Conservation (phyloP, 2,329 filamentous ascomycete genomes). For the Phialophora verrucosa region DNA sequence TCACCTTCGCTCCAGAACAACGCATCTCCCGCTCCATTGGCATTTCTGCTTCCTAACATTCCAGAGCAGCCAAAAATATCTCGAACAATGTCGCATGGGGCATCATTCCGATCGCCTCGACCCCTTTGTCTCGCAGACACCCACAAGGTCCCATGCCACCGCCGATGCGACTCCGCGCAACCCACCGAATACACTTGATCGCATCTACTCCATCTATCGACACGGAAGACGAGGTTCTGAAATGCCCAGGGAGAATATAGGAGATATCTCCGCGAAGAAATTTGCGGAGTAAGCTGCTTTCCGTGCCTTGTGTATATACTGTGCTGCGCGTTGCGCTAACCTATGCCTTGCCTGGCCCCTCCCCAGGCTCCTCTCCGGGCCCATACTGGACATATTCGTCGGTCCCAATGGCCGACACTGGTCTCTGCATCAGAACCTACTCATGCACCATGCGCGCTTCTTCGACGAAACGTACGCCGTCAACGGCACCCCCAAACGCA, state of each 20-base stretch:
- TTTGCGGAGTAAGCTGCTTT: conserved; percentile 59
- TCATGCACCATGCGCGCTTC: conserved; percentile 59
- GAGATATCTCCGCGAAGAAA: conserved; percentile 53
- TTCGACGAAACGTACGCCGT: conserved; percentile 47
- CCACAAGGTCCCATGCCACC: conserved; percentile 13
- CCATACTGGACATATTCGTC: conserved; percentile 59
- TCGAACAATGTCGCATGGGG: conserved; percentile 32
- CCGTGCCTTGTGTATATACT: neutral
- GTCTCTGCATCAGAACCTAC: conserved; percentile 59
- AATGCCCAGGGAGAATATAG: conserved; percentile 49
- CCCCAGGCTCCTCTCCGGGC: conserved; percentile 58
- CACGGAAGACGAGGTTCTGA: conserved; percentile 10
- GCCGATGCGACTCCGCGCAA: conserved; percentile 20
- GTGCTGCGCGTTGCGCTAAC: conserved; percentile 26
- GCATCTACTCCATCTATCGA: conserved; percentile 24
- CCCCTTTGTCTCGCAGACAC: conserved; percentile 23
- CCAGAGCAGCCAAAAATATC: conserved; percentile 12
- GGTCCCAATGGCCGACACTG: conserved; percentile 56
- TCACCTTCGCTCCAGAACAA: neutral
- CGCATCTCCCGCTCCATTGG: conserved; percentile 11
- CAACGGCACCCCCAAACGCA: conserved; percentile 42
- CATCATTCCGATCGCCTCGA: conserved; percentile 23
- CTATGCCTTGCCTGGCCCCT: conserved; percentile 14
- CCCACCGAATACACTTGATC: conserved; percentile 21
- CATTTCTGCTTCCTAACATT: conserved; percentile 14